Evolutionary conservation across 768 basidiomycete genomes (phyloP).

Genomic region (Lactarius tabidus): DNA sequence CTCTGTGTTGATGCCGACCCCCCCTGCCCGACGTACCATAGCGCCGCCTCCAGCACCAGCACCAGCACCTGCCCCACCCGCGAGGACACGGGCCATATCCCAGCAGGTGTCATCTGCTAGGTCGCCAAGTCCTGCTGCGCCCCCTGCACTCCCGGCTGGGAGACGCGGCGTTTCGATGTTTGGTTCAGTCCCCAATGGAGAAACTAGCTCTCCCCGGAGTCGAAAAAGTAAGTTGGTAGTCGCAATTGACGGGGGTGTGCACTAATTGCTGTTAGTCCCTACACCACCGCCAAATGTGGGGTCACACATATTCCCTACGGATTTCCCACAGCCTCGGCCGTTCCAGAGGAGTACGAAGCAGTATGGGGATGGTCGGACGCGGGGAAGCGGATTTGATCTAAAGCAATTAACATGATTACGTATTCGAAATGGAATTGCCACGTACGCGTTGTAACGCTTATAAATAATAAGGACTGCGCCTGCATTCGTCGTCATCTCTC

Average conservation of each 20-base stretch:
- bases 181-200: slow-evolving; percentile 9
- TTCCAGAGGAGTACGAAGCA: slow-evolving; percentile 48
- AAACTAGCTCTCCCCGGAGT: background rate
- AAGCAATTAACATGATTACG: slow-evolving; percentile 27
- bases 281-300: slow-evolving; percentile 62
- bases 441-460: slow-evolving; percentile 39
- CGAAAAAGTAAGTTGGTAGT: slow-evolving; percentile 17
- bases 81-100: slow-evolving; percentile 17
- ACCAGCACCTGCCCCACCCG: slow-evolving; percentile 23
- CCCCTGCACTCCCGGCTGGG: background rate
- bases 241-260: slow-evolving; percentile 24
- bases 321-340: slow-evolving; percentile 72
- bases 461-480: slow-evolving; percentile 29
- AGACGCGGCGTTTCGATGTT: slow-evolving; percentile 11
- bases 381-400: slow-evolving; percentile 70
- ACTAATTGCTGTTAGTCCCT: slow-evolving; percentile 39
- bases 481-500: slow-evolving; percentile 28
- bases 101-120: slow-evolving; percentile 15
- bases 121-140: background rate
- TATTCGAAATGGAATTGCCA: slow-evolving; percentile 37
- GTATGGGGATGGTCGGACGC: slow-evolving; percentile 62
- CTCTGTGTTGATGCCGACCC: background rate
- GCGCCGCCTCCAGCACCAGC: slow-evolving; percentile 28
- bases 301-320: slow-evolving; percentile 65
- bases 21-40: slow-evolving; percentile 23